Evolutionary conservation across 306 rosid genomes (phyloP), one percentile per base, ranked within the genome.

Genomic region (Begonia peltatifolia): DNA sequence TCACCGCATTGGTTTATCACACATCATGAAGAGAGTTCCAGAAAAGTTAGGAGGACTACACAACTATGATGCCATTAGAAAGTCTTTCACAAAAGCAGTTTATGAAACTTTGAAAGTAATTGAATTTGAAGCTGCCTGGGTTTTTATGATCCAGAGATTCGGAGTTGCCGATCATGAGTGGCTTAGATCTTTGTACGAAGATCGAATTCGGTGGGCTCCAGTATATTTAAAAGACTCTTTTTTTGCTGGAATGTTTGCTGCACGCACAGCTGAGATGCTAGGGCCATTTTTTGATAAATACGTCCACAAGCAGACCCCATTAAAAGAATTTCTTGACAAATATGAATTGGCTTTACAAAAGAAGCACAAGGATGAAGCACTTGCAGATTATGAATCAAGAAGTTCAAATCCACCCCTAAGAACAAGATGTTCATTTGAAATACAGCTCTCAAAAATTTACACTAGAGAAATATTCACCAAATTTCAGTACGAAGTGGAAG

Each of bases 111-210:
- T 85, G 64, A 89, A 89, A 74, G 90, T 89, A 62, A 80, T 66
- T 42, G 95, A 89, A 68, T 89, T 89, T 61, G 97, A 89, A 74
- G 77, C 87, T 42, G 87, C 90, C 46, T 89, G 97, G 97, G 74
- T 78, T 42, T 76, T 74, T 58, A 80, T 89, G 85, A 67, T 85
- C 68, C 95, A 80, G 63, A 81, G 50, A 18, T 85, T 85, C 71
- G 95, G 83, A 63, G 62, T 85, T 50, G 42, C 69, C 53, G 85
- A 82, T 62, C 90, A 89, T 48, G 94, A 85, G 69, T 89, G 97
- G 97, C 95, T 89, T 72, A 67, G 56, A 61, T 72, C 90, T 55
- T 47, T 89, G 38, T 89, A 76, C 53, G 95, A 89, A 71, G 95
- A 89, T 18, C 80, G 95, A 62, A 62, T 68, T 56, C 75, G 20